Evolutionary conservation across 306 rosid genomes (phyloP).

Genomic region (Delonix regia): DNA sequence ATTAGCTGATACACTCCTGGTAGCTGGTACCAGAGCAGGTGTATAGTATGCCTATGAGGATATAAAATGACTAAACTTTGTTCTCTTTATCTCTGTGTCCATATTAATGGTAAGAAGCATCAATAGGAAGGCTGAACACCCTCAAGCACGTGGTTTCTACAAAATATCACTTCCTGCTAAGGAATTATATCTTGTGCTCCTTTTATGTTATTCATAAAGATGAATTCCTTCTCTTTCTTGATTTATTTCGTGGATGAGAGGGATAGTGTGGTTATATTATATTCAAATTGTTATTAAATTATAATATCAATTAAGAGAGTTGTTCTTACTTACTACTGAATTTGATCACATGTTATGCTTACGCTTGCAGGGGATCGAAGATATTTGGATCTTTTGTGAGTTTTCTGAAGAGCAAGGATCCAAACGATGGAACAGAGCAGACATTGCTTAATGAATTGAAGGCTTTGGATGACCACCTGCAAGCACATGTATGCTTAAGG

Average conservation of each 20-base stretch:
- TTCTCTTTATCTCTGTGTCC: not conserved
- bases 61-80: not conserved
- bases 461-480: slow-evolving; percentile 83
- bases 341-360: not conserved
- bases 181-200: not conserved
- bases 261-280: not conserved
- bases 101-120: not conserved
- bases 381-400: slow-evolving; percentile 63
- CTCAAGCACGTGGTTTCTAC: not conserved
- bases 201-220: not conserved
- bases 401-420: slow-evolving; percentile 85
- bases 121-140: not conserved
- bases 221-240: not conserved
- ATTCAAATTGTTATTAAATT: slow-evolving; percentile 8
- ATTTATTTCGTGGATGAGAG: not conserved
- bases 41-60: not conserved
- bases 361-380: slow-evolving; percentile 76
- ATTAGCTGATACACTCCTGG: not conserved
- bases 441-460: slow-evolving; percentile 70
- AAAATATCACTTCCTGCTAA: not conserved
- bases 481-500: slow-evolving; percentile 66
- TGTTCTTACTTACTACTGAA: not conserved
- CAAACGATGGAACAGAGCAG: slow-evolving; percentile 85
- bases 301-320: not conserved
- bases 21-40: not conserved